Evolutionary conservation across 768 basidiomycete genomes (phyloP).

Genomic region (Russula sp.): DNA sequence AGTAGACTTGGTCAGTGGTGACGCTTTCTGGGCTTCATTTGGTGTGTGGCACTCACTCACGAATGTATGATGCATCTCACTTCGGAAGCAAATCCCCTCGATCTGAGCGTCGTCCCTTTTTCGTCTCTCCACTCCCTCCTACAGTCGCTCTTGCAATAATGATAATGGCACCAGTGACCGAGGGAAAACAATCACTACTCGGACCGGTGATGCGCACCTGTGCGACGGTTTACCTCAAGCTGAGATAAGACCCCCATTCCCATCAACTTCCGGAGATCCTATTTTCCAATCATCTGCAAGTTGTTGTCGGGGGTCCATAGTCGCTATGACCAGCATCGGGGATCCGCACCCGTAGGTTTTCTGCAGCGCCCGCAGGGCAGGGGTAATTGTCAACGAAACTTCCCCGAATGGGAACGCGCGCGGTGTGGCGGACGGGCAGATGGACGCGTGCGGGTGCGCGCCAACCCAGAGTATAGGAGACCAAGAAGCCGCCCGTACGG

Average conservation of each 20-base stretch:
- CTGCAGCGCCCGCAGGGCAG: neutral
- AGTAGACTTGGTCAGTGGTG: neutral
- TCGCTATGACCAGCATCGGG: neutral
- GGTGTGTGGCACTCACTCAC: neutral
- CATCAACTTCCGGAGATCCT: neutral
- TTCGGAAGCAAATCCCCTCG: constrained; percentile 2
- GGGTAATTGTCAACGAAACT: neutral
- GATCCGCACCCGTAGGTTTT: neutral
- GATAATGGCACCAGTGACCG: neutral
- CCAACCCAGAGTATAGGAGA: neutral
- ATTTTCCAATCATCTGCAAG: neutral
- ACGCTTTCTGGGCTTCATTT: neutral
- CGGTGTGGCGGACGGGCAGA: neutral
- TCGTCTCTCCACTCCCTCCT: neutral
- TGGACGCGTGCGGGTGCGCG: neutral
- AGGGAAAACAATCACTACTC: neutral
- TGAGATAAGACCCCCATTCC: neutral
- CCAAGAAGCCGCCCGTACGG: constrained; percentile 2
- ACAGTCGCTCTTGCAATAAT: neutral
- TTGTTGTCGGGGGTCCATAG: neutral
- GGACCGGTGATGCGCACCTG: neutral
- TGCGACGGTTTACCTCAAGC: neutral
- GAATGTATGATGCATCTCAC: neutral
- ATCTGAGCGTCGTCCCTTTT: neutral
- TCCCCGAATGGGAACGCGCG: neutral